A percentile compares a stretch with the other conserved stretches of the same genome.
Conservation (phyloP, 345 rosid genomes). For the Salix udensis region DNA sequence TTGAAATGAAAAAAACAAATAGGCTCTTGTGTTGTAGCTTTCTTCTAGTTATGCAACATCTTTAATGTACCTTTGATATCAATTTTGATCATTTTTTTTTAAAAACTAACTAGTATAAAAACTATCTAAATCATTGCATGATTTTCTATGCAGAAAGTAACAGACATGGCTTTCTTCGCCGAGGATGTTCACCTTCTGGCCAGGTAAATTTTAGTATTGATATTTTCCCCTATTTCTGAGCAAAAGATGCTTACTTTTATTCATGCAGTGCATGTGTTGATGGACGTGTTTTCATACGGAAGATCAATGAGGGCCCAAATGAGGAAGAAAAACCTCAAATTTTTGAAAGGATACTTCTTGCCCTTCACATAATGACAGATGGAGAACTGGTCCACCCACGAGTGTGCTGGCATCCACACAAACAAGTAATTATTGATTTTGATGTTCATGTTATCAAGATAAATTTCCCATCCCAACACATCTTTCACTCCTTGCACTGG, state of each 20-base stretch:
- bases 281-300: conserved; percentile 73
- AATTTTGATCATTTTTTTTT: background rate
- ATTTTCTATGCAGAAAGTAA: conserved; percentile 53
- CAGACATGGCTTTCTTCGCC: conserved; percentile 92
- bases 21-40: background rate
- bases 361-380: conserved; percentile 60
- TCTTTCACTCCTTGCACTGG: conserved; percentile 6
- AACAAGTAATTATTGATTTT: conserved; percentile 50
- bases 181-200: conserved; percentile 93
- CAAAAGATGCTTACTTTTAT: conserved; percentile 5
- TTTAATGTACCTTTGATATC: background rate
- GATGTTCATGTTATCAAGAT: background rate
- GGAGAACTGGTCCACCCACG: conserved; percentile 62
- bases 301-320: conserved; percentile 70
- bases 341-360: conserved; percentile 51
- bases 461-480: background rate
- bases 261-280: conserved; percentile 64
- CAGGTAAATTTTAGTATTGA: conserved; percentile 43
- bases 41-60: background rate
- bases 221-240: conserved; percentile 3
- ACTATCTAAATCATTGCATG: background rate
- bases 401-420: conserved; percentile 93
- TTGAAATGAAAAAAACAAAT: too few species aligned
- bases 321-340: conserved; percentile 72
- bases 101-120: background rate